phyloP scores from a whole-genome alignment of 495 filamentous ascomycete species.

The Talaromyces liani region DNA sequence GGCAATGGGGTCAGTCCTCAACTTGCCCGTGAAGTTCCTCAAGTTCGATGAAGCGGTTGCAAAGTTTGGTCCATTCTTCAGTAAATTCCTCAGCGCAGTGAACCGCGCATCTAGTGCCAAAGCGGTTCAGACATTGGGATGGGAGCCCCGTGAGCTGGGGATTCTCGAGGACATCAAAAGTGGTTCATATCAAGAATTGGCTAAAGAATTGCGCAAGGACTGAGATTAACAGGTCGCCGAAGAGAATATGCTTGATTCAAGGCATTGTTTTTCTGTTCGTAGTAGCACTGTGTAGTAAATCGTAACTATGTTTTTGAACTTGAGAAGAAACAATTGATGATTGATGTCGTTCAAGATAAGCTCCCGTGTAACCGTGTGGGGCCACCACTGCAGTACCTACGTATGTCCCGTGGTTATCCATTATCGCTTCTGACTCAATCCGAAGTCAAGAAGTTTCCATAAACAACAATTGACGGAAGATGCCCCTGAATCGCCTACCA shows the following conservation, averaged over 20 bases:
- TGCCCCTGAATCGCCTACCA: not conserved
- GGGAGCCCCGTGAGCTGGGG: constrained; percentile 17
- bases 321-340: not conserved
- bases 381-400: not conserved
- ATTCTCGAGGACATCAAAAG: constrained; percentile 14
- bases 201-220: not conserved
- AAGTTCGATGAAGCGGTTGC: constrained; percentile 15
- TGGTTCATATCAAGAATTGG: not conserved
- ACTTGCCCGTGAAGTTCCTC: constrained; percentile 16
- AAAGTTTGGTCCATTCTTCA: constrained; percentile 19
- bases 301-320: not conserved
- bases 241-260: too few relatives aligned
- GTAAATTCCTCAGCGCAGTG: constrained; percentile 18
- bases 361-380: not conserved
- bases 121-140: constrained; percentile 25
- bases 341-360: not conserved
- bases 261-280: not conserved
- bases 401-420: not conserved
- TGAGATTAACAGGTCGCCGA: not conserved
- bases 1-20: constrained; percentile 18
- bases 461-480: not conserved
- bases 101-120: constrained; percentile 25
- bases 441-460: not conserved
- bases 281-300: not conserved
- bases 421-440: not conserved